Percentiles rank a stretch among this genome's conserved stretches.
These are phyloP conservation scores for Melanogaster broomeanus DNA, from an alignment of 768 basidiomycete genomes.

Conservation along the genomic window DNA sequence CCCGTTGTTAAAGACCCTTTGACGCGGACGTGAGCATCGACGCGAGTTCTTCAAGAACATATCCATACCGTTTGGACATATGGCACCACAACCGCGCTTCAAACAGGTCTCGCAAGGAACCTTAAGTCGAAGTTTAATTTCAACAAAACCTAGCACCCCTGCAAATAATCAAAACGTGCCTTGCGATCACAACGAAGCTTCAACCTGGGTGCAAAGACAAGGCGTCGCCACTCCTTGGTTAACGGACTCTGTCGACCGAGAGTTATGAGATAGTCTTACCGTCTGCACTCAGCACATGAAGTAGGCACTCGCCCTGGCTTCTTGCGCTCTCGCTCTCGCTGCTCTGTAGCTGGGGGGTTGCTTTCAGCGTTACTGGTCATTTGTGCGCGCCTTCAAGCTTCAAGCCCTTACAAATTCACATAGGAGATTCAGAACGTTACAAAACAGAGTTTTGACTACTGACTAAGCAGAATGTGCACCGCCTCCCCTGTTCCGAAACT, in stretches of 20 bases:
- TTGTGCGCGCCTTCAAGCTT: neutral
- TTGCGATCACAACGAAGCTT: slow-evolving; percentile 69
- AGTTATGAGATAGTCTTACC: slow-evolving; percentile 21
- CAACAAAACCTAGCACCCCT: neutral
- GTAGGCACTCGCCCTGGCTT: slow-evolving; percentile 51
- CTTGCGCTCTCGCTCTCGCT: slow-evolving; percentile 42
- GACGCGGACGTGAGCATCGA: neutral
- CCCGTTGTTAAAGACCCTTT: slow-evolving; percentile 57
- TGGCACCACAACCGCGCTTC: slow-evolving; percentile 70
- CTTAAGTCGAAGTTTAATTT: slow-evolving; percentile 36
- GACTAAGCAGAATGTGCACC: too few relatives aligned
- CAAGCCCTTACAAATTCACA: too few relatives aligned
- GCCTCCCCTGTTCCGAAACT: too few relatives aligned
- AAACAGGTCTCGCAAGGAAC: slow-evolving; percentile 80
- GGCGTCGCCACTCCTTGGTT: neutral
- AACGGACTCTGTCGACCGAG: neutral
- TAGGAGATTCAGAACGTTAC: too few relatives aligned
- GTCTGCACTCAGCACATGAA: slow-evolving; percentile 42
- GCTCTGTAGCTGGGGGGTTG: slow-evolving; percentile 4
- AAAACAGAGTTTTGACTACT: too few relatives aligned
- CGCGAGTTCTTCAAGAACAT: slow-evolving; percentile 3
- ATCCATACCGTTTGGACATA: slow-evolving; percentile 71
- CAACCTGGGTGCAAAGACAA: slow-evolving; percentile 36
- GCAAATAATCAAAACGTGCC: slow-evolving; percentile 37
- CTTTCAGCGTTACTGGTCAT: slow-evolving; percentile 11